These are phyloP conservation scores for Pythium dissotocum DNA, from an alignment of 352 stramenopile genomes.

Conservation along the genomic window DNA sequence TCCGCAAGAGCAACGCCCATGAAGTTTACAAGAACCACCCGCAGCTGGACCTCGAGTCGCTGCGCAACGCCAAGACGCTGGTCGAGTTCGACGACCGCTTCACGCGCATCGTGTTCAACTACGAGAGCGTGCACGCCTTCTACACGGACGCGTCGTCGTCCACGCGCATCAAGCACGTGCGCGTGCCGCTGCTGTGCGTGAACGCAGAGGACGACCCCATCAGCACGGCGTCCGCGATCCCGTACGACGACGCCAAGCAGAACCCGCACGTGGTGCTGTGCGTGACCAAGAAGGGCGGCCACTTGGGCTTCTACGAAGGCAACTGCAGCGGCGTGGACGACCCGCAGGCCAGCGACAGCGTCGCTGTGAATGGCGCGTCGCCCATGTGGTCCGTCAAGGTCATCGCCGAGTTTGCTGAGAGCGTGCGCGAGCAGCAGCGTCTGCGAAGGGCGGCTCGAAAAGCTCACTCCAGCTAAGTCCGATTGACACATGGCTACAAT, in stretches of 20 bases:
- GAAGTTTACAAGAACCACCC: slow-evolving; percentile 56
- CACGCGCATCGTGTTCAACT: slow-evolving; percentile 59
- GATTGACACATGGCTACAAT: slow-evolving; percentile 22
- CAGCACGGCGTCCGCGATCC: slow-evolving; percentile 43
- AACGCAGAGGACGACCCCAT: slow-evolving; percentile 71
- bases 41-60: slow-evolving; percentile 50
- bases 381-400: slow-evolving; percentile 58
- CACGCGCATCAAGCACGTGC: slow-evolving; percentile 41
- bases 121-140: slow-evolving; percentile 58
- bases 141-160: slow-evolving; percentile 57
- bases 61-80: slow-evolving; percentile 43
- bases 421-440: slow-evolving; percentile 28
- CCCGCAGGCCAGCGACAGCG: background rate
- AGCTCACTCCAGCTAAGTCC: slow-evolving; percentile 3
- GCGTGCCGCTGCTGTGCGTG: slow-evolving; percentile 60
- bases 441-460: background rate
- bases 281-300: slow-evolving; percentile 60
- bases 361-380: background rate
- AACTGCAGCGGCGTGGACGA: slow-evolving; percentile 14
- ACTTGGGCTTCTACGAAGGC: slow-evolving; percentile 71
- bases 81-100: slow-evolving; percentile 66
- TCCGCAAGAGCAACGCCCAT: slow-evolving; percentile 66
- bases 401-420: slow-evolving; percentile 59
- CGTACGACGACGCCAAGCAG: slow-evolving; percentile 35
- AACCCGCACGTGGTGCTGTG: slow-evolving; percentile 75